Evolutionary conservation across 202 grass and related monocot genomes (phyloP), one percentile per base, ranked within the genome.

Genomic region (Digitaria exilis): DNA sequence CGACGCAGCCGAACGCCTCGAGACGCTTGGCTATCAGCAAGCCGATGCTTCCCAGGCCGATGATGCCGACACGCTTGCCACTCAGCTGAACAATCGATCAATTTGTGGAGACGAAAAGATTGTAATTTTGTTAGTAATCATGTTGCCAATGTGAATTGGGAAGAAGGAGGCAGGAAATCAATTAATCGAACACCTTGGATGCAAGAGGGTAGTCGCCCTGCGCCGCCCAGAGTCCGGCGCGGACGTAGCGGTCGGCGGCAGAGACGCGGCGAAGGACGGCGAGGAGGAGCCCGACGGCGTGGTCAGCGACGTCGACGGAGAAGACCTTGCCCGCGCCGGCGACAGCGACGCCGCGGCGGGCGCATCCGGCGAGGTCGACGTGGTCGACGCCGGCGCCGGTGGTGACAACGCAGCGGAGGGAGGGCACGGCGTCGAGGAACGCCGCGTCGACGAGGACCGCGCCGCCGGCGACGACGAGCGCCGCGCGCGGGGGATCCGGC

Each of bases 11-110:
- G 50, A 96, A 92, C 0, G 77, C 83, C 14, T 89, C 32, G 0
- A 95, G 85, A 21, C 90, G 78, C 55, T 84, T 90, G 14, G 90
- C 90, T 18, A 82, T 67, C 19, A 22, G 71, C 0, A 61, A 80
- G 0, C 90, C 90, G 43, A 90, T 90, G 66, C 93, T 90, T 1
- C 93, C 90, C 16, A 96, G 37, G 0, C 93, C 90, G 18, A 96
- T 65, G 74, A 96, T 85, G 19, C 93, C 88, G 3, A 92, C 80
- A 13, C 77, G 77, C 69, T 91, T 96, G 35, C 90, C 80, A 9
- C 90, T 50, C 18, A 96, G 68, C 80, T 73, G 73, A 31, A 11
- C 12, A n/a, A n/a, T n/a, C 16, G 0, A 48, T 30, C 24, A n/a
- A 65, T 35, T 35, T 6, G n/a, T n/a, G n/a, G n/a, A n/a, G n/a